Evolutionary conservation across 163 green algal species (phyloP), one percentile per base, ranked within the genome.

Genomic region (Volvox carteri): DNA sequence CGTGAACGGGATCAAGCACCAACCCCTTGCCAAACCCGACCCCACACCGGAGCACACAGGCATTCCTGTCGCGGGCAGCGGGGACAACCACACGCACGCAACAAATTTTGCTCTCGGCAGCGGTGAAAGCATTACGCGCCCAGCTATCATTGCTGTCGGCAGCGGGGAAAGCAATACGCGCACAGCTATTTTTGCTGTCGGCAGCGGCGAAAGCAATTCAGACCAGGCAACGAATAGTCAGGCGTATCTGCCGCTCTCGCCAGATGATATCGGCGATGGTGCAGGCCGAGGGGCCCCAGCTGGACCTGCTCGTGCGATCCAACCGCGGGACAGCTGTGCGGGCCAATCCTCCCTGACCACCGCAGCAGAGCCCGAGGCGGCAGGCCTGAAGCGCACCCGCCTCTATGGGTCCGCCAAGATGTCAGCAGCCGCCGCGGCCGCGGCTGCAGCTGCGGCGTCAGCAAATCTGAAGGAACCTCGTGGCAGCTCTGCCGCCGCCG

Each of bases 191-290:
- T 30, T 12, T 23, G 44, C 60, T 23, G 56, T 19, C 18, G 60
- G 81, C 33, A 72, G 81, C 48, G 65, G 81, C 9, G 84, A 88
- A 12, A 88, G 50, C 84, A 88, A 75, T 72, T 88, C 84, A 39
- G 84, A 83, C 70, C 68, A 83, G 41, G 84, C 68, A 0, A 83
- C 70, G 1, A 76, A 37, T 28, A 83, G 70, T 68, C 84, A 83
- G 39, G 84, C 41, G 4, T 75, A 88, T 39, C 52, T 83, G 0
- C 68, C 84, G 25, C 37, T 75, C 19, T 88, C 84, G 3, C 84
- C 84, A 4, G 81, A 73, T 14, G 67, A 72, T 18, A 42, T 23
- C 14, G 65, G 81, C 16, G 81, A 75, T 1, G 30, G 6, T 19
- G 28, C 44, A 48, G 46, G 19, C 18, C 41, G 78, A 1, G 48